Base-by-base conservation (phyloP, 805 yeast genomes). In the Ogataea pignaliae region DNA sequence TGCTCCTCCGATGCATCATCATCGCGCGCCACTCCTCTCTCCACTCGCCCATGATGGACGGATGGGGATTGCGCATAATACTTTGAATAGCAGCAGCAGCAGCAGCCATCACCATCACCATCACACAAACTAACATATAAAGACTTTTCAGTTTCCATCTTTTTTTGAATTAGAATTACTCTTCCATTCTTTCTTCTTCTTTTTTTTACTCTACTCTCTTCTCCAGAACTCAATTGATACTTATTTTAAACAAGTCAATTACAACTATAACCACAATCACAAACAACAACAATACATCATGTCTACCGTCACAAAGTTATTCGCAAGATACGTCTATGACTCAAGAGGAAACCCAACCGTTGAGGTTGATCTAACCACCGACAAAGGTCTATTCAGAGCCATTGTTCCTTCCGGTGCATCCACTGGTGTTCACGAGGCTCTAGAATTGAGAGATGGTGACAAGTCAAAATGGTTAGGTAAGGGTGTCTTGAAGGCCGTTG, bases 331-430 rank as follows among this genome's bases (percentile, higher is more conserved):
- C 81, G 96, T 91, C 74, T 91, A 93, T 85, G 99, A 91, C 78
- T 91, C 98, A 64, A 88, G 99, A 78, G 98, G 98, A 76, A 93
- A 91, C 84, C 99, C 99, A 77, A 91, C 99, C 61, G 99, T 93
- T 63, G 98, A 93, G 83, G 98, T 93, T 60, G 98, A 93, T 68
- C 66, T 91, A 64, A 76, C 85, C 80, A 91, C 99, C 66, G 91
- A 78, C 54, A 81, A 86, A 66, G 99, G 99, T 66, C 63, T 80
- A 56, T 90, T 88, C 95, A 86, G 97, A 75, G 81, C 98, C 59
- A 90, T 91, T 68, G 99, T 93, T 53, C 99, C 99, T 71, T 89
- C 97, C 56, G 99, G 99, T 77, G 99, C 99, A 58, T 91, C 98
- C 66, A 93, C 99, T 54, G 99, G 99, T 84, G 72, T 86, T 72